phyloP scores from a whole-genome alignment of 768 basidiomycete species.

The Coprinopsis marcescibilis region DNA sequence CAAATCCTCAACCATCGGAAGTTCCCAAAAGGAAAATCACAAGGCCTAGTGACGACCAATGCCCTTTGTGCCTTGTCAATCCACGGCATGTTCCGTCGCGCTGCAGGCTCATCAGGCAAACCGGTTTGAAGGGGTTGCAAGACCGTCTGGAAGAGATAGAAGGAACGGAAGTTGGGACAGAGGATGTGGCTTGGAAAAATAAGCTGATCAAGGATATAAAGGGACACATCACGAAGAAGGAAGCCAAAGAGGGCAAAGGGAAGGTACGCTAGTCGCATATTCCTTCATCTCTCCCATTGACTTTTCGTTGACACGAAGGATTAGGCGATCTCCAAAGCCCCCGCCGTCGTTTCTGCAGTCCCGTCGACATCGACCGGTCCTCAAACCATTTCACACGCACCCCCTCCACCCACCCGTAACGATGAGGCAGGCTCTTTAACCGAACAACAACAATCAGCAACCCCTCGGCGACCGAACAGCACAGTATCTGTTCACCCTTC shows the following conservation, averaged over 20 bases:
- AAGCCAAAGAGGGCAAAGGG: background rate
- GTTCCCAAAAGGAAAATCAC: too few species aligned
- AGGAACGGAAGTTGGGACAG: background rate
- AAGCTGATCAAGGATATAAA: background rate
- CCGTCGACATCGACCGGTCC: background rate
- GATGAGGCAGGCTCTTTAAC: too few species aligned
- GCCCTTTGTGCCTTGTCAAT: background rate
- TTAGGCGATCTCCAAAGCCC: background rate
- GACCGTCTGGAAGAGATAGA: background rate
- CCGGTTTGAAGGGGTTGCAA: background rate
- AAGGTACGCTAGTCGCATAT: background rate
- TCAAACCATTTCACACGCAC: background rate
- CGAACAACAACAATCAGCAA: too few species aligned
- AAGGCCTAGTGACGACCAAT: too few species aligned
- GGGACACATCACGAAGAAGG: background rate
- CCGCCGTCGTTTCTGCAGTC: background rate
- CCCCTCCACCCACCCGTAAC: too few species aligned
- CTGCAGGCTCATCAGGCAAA: background rate
- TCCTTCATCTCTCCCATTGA: constrained; percentile 4
- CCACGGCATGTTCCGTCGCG: background rate
- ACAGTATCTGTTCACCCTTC: too few species aligned
- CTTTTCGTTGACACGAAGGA: constrained; percentile 1
- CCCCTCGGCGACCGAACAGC: too few species aligned
- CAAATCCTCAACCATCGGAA: too few species aligned
- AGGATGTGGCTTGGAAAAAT: background rate